Evolutionary conservation across 176 grass and related monocot species (phyloP), one percentile per base, ranked within the genome.

Genomic region (Chrysopogon serrulatus): DNA sequence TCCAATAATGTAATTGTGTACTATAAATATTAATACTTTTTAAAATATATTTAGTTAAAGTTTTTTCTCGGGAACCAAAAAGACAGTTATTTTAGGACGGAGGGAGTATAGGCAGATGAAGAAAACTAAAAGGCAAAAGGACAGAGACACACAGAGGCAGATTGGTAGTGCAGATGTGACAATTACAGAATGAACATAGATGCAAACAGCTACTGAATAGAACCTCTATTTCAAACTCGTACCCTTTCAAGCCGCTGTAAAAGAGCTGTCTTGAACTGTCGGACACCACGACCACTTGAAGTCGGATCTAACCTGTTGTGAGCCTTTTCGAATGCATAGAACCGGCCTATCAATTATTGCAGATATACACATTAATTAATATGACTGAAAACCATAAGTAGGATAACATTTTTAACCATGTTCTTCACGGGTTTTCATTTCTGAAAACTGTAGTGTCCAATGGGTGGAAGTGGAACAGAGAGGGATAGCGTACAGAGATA

Each of bases 241-340:
- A 98, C 96, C 89, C 87, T 98, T 90, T 98, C 93, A 73, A 98
- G 93, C 12, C 96, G 77, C 51, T 98, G 96, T 11, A 98, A 65
- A 33, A 98, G 96, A 41, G 91, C 91, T 67, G 96, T 98, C 88
- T 98, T 98, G 85, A 98, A 98, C 53, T 98, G 96, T 10, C 96
- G 89, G 57, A 98, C 96, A 62, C 96, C 96, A 36, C 96, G 91
- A 61, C 96, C 96, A 4, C 87, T 98, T 84, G 96, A 98, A 74
- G 87, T 93, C 59, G 96, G 93, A 86, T 98, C 96, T 61, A 95
- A 68, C 75, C 85, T 95, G n/a, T n/a, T n/a, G 82, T 98, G 96
- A 81, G 96, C 96, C 88, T 95, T 95, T 76, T 98, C 93, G 82
- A 98, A 98, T 63, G 96, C 96, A 63, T 95, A 98, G 85, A 98